A percentile compares a stretch with the other conserved stretches of the same genome.
These are phyloP conservation scores for Phoma sp. DNA, from an alignment of 2,329 filamentous ascomycete species.

Conservation along the genomic window DNA sequence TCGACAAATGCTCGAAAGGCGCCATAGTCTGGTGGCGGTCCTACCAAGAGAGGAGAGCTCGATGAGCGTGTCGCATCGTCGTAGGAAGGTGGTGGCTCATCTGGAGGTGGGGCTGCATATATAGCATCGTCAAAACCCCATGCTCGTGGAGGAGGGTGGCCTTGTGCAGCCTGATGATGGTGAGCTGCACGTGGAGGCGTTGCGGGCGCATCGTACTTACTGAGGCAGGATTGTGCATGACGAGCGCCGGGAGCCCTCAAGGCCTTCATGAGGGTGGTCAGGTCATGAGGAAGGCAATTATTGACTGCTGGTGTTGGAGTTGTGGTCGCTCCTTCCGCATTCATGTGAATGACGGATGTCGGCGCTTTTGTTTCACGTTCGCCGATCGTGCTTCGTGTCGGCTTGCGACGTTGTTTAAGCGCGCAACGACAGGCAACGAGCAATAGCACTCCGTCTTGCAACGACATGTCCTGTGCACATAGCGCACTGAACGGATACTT, in stretches of 20 bases:
- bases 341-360: constrained; percentile 23
- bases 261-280: background rate
- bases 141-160: constrained; percentile 23
- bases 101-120: constrained; percentile 19
- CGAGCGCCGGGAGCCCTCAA: constrained; percentile 5
- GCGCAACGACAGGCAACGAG: constrained; percentile 25
- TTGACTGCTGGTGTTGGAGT: constrained; percentile 1
- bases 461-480: constrained; percentile 40
- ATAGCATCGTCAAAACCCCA: constrained; percentile 8
- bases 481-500: constrained; percentile 23
- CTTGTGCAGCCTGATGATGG: constrained; percentile 13
- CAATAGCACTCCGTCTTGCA: constrained; percentile 15
- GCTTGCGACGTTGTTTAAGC: constrained; percentile 23
- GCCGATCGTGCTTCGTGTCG: constrained; percentile 26
- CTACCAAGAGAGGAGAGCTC: constrained; percentile 37
- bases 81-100: constrained; percentile 44
- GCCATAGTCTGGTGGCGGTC: constrained; percentile 40
- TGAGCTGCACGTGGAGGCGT: constrained; percentile 12
- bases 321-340: constrained; percentile 21
- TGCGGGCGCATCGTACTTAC: constrained; percentile 4
- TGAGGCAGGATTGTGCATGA: constrained; percentile 6
- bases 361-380: constrained; percentile 18
- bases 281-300: constrained; percentile 1
- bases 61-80: constrained; percentile 37
- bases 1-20: constrained; percentile 36